Base-by-base conservation (phyloP, 257 asterid genomes). In the Salvia splendens region DNA sequence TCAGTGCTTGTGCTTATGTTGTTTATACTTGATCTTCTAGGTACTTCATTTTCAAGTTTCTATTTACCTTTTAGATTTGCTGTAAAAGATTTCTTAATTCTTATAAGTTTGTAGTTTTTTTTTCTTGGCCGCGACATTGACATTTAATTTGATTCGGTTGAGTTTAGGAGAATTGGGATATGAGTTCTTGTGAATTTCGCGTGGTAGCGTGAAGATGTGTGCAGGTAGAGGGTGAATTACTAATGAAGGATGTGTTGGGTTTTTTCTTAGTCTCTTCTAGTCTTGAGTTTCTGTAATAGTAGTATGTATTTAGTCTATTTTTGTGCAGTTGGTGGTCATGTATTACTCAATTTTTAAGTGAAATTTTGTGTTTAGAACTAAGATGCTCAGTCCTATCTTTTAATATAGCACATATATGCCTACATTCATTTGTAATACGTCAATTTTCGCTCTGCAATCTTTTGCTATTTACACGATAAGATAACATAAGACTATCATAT, bases 31-130 rank as follows among this genome's bases (percentile, higher is more conserved):
- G 47, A 59, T 56, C 62, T 64, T 28, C 8, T 36, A 6, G 35
- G 24, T 52, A 58, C 61, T 73, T 73, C 17, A 35, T 49, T 64
- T 77, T 56, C 49, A 4, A 41, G 64, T 50, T 47, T 47, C 0
- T 3, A 3, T 46, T 42, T n/a, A 24, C 36, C 57, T 68, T 41
- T 56, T 36, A 4, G 71, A 60, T 51, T 65, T 43, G 56, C 50
- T 52, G 28, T 11, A 24, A 24, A 24, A 24, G 2, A 24, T 24
- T 24, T 30, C 10, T 40, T 36, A 12, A 11, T 16, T 40, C 8
- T 8, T 7, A 6, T 40, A 40, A 4, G 0, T 12, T 32, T 9
- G 33, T 66, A 35, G 45, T 65, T 10, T 6, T 43, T 40, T 59
- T 2, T 41, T 66, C 51, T 54, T 35, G 61, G 67, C 66, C 35